Evolutionary conservation across 73 alveolate genomes (phyloP).

Genomic region (Blepharisma stoltei): DNA sequence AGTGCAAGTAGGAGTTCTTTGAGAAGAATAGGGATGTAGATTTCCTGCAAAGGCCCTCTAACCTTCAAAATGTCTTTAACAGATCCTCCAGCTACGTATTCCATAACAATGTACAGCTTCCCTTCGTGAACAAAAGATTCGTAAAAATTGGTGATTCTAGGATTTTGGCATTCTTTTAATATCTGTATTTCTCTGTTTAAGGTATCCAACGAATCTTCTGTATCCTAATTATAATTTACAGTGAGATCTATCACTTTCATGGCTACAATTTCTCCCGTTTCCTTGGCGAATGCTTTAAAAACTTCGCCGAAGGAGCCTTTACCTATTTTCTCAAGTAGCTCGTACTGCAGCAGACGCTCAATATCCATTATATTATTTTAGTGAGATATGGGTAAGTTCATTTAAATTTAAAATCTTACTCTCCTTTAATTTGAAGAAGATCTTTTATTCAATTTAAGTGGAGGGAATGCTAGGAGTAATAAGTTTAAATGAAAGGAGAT

Average conservation of each 20-base stretch:
- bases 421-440: too few species aligned
- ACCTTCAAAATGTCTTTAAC: slow-evolving; percentile 82
- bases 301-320: slow-evolving; percentile 97
- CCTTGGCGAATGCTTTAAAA: slow-evolving; percentile 85
- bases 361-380: too few species aligned
- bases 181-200: slow-evolving; percentile 62
- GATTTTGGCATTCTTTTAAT: slow-evolving; percentile 71
- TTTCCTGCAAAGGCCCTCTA: slow-evolving; percentile 56
- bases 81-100: slow-evolving; percentile 89
- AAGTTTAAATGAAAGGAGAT: too few species aligned
- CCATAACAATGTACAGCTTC: slow-evolving; percentile 65
- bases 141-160: slow-evolving; percentile 66
- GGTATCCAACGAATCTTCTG: too few species aligned
- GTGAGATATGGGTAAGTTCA: too few species aligned
- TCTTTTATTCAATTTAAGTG: too few species aligned
- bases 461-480: too few species aligned
- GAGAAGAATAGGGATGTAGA: slow-evolving; percentile 41
- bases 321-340: slow-evolving; percentile 76
- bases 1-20: slow-evolving; percentile 49
- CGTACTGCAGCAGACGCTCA: slow-evolving; percentile 9
- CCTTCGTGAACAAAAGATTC: slow-evolving; percentile 72
- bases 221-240: too few species aligned
- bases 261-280: slow-evolving; percentile 93
- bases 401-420: too few species aligned
- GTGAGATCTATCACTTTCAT: slow-evolving; percentile 61